Base-by-base conservation (phyloP, 192 early-diverging fungal species). In the Diversispora epigaea region DNA sequence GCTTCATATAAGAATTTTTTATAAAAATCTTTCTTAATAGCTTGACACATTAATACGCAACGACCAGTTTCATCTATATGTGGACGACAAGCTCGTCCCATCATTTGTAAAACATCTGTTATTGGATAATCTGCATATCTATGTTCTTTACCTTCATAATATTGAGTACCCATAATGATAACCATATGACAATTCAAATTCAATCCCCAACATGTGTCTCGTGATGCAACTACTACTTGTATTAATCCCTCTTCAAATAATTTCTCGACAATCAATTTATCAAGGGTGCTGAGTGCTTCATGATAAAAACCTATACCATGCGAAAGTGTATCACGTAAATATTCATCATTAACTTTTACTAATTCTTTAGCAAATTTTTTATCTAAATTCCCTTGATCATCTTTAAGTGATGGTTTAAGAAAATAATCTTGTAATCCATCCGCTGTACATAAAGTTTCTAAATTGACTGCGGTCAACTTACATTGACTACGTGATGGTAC, bases 1-100 rank as follows among this genome's bases (percentile, higher is more conserved):
- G 96, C 93, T 83, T 99, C 98, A 67, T 94, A 92, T 78, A 98
- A 80, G 82, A 98, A 99, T 82, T 95, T 96, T 71, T 98, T 98
- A 88, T 96, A 99, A 74, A 96, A 95, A 43, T 97, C 95, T 80
- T 97, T 97, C 78, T 98, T 96, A 65, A 90, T 93, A 11, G 88
- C 85, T 83, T 92, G 93, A 60, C 95, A 98, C 96, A 99, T 97
- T 46, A 99, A 80, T 17, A 96, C 90, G 71, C 95, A 96, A 22
- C 86, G 81, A 2, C 91, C 95, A 50, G 86, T 84, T 41, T 88
- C 82, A 71, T 89, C 90, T 9, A 85, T 73, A 15, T 79, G 71
- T 40, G 92, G 90, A 6, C 88, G 81, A 19, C 92, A 90, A 4
- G 96, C 96, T 14, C 95, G 87, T 6, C 98, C 98, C 90, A 98